phyloP scores from a whole-genome alignment of 768 basidiomycete genomes.

The Butyriboletus loyo region DNA sequence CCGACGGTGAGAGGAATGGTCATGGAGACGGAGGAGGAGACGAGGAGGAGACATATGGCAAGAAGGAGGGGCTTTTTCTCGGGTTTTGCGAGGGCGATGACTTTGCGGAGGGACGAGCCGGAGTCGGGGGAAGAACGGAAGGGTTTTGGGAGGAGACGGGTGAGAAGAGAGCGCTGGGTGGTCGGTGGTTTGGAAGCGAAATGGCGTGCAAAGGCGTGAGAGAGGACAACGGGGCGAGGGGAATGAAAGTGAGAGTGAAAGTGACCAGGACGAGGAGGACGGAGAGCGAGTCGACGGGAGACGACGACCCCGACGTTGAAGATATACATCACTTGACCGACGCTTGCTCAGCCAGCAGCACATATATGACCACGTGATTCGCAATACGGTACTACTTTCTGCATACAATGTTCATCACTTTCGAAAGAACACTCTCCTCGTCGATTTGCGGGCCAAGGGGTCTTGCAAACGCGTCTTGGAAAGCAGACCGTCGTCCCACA shows the following conservation, averaged over 20 bases:
- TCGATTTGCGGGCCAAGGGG: neutral
- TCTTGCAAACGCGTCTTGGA: neutral
- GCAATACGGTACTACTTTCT: neutral
- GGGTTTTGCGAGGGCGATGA: constrained; percentile 74
- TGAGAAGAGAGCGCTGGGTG: constrained; percentile 14
- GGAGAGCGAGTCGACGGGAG: constrained; percentile 2
- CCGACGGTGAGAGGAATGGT: constrained; percentile 92
- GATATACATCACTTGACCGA: neutral
- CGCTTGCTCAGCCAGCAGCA: neutral
- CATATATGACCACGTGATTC: constrained; percentile 1
- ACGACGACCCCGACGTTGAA: neutral
- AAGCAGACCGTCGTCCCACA: neutral
- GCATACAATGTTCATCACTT: neutral
- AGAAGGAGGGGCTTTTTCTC: constrained; percentile 74
- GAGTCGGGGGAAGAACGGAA: constrained; percentile 39
- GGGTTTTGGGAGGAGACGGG: constrained; percentile 30
- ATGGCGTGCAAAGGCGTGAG: constrained; percentile 1
- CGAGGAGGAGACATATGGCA: constrained; percentile 75
- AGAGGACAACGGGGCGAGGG: neutral
- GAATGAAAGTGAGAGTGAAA: neutral
- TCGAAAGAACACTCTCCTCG: neutral
- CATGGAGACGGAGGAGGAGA: constrained; percentile 91
- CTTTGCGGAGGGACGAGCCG: constrained; percentile 68
- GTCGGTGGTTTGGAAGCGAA: constrained; percentile 9
- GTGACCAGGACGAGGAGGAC: neutral